These are phyloP conservation scores for Penicillium sp. DNA, from an alignment of 2,329 filamentous ascomycete species.

Conservation along the genomic window DNA sequence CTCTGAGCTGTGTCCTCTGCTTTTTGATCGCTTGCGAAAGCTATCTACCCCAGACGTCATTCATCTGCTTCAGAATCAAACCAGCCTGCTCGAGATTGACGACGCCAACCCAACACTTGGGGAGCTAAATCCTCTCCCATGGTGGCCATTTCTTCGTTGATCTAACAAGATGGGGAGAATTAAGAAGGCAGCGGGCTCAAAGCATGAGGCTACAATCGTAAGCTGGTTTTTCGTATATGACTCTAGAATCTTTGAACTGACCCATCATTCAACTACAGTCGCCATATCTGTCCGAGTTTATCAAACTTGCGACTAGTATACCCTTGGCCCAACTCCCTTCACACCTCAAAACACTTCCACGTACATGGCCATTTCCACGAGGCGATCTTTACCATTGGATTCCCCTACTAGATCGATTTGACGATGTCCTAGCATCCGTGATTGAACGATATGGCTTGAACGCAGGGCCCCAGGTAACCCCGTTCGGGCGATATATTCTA, in stretches of 20 bases:
- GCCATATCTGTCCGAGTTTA: slow-evolving; percentile 78
- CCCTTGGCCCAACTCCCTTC: slow-evolving; percentile 73
- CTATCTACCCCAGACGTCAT: slow-evolving; percentile 11
- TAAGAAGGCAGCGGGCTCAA: slow-evolving; percentile 50
- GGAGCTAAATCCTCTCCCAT: slow-evolving; percentile 32
- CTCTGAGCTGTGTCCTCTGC: neutral
- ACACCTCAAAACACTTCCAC: slow-evolving; percentile 75
- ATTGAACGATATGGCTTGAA: slow-evolving; percentile 75
- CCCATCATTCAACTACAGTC: slow-evolving; percentile 56
- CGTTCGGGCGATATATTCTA: slow-evolving; percentile 55
- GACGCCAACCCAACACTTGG: slow-evolving; percentile 21
- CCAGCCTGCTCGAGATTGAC: neutral
- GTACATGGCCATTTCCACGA: slow-evolving; percentile 89
- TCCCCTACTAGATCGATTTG: slow-evolving; percentile 85
- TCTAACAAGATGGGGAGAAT: slow-evolving; percentile 49
- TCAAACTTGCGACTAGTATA: slow-evolving; percentile 59
- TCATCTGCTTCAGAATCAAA: slow-evolving; percentile 1
- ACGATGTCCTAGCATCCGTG: slow-evolving; percentile 78
- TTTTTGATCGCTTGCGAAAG: slow-evolving; percentile 1
- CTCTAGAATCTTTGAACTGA: slow-evolving; percentile 17
- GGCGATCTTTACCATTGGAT: slow-evolving; percentile 99
- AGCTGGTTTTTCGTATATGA: slow-evolving; percentile 8
- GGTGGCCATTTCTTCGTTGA: slow-evolving; percentile 32
- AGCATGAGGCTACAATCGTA: slow-evolving; percentile 51
- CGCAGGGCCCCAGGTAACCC: slow-evolving; percentile 72